Evolutionary conservation across 495 filamentous ascomycete genomes (phyloP), one percentile per base, ranked within the genome.

Genomic region (Talaromyces trachyspermus): DNA sequence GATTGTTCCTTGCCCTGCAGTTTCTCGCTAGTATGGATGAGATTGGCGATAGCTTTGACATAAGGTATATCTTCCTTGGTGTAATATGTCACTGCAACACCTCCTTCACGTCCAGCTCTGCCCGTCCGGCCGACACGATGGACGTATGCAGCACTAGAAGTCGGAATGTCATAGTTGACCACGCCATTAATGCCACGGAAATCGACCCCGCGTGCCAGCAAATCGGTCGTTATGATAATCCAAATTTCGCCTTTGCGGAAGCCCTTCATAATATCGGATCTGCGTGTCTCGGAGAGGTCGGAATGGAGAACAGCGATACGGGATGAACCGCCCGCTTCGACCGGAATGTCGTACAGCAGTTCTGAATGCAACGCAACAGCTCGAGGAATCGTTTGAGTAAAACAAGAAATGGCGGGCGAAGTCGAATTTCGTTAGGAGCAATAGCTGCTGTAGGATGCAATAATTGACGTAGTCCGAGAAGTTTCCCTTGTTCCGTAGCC

Each of bases 101-200:
- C 92, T 22, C 90, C 91, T 56, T 84, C 79, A 41, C 88, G 76
- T 3, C 92, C 91, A 1, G 89, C 91, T 44, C 92, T 73, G 2
- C 90, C 92, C 0, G 94, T 97, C 44, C 92, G 79, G 4, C 92
- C 92, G 1, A 90, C 87, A 18, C 92, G 87, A 66, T 98, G 92
- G 17, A 98, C 84, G 53, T 98, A 98, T 5, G 84, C 80, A 4
- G 89, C 88, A 5, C 84, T 81, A 0, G 87, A 90, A 29, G 80
- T 88, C 1, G 92, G 94, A 38, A 96, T 84, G 60, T 98, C 92
- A 66, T 96, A 98, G 65, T 97, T 98, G 20, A 97, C 81, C 1
- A 98, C 89, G 27, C 89, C 86, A 54, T 95, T 92, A 45, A 98
- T 80, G 20, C 94, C 75, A 11, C 82, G 78, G 65, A 97, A 95